Conservation (phyloP, 768 basidiomycete species). For the Leccinum variicolor region DNA sequence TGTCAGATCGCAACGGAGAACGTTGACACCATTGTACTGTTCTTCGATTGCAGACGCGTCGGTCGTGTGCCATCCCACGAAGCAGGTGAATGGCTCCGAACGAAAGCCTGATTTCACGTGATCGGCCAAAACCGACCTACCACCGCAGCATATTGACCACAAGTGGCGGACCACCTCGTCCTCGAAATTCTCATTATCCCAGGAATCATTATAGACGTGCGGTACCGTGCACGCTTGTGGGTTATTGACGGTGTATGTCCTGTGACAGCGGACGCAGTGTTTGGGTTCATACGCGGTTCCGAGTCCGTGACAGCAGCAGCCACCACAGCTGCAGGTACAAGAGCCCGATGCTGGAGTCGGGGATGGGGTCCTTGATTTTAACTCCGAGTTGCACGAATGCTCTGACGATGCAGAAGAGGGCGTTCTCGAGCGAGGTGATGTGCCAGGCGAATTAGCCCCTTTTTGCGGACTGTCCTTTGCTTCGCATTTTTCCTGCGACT, state of each 20-base stretch:
- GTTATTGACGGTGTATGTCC: neutral
- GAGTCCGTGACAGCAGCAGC: conserved; percentile 5
- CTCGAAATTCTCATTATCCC: too few relatives aligned
- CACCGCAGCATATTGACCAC: neutral
- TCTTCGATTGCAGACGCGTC: neutral
- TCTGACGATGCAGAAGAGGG: neutral
- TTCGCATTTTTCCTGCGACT: neutral
- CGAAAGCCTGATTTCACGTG: too few relatives aligned
- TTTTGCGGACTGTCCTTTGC: neutral
- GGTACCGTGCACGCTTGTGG: neutral
- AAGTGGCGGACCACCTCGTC: neutral
- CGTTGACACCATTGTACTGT: conserved; percentile 1
- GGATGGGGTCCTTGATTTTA: neutral
- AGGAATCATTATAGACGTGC: neutral
- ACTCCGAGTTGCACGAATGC: neutral
- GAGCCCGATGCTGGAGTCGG: neutral
- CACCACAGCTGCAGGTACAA: conserved; percentile 1
- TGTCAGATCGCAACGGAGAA: conserved; percentile 1
- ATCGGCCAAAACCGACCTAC: neutral
- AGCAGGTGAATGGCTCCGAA: neutral
- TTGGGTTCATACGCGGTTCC: neutral
- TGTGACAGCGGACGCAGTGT: conserved; percentile 6
- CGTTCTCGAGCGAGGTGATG: neutral
- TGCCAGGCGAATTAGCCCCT: neutral
- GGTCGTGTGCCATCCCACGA: conserved; percentile 1